Conservation (phyloP, 495 filamentous ascomycete genomes). For the Penicillium pancosmium region DNA sequence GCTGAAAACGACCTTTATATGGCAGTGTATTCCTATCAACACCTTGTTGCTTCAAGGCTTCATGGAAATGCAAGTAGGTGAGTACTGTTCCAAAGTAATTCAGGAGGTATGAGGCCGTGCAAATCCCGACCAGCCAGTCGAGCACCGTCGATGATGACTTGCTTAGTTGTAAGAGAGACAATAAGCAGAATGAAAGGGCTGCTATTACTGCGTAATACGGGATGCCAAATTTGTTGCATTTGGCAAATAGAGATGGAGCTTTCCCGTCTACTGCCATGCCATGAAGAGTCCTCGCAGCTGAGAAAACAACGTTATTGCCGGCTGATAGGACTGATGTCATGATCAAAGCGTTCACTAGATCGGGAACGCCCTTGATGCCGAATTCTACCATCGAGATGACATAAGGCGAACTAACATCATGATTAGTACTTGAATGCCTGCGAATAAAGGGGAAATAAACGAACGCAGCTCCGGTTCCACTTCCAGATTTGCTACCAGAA, state of each 20-base stretch:
- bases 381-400: constrained; percentile 55
- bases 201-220: constrained; percentile 44
- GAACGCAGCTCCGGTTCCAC: constrained; percentile 46
- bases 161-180: constrained; percentile 36
- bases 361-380: constrained; percentile 43
- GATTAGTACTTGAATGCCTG: background rate
- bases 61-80: constrained; percentile 51
- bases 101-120: constrained; percentile 34
- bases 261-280: constrained; percentile 48
- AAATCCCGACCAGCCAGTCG: constrained; percentile 31
- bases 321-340: constrained; percentile 51
- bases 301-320: constrained; percentile 53
- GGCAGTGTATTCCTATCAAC: constrained; percentile 34
- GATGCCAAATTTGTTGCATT: constrained; percentile 45
- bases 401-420: constrained; percentile 38
- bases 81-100: constrained; percentile 50
- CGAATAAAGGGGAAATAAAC: background rate
- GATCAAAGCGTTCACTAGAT: constrained; percentile 52
- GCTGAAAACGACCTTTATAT: constrained; percentile 36
- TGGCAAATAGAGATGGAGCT: constrained; percentile 44
- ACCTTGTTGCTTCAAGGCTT: constrained; percentile 34
- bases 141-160: constrained; percentile 30
- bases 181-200: constrained; percentile 43
- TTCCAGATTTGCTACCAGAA: constrained; percentile 20
- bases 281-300: constrained; percentile 45